phyloP scores from a whole-genome alignment of 2,329 filamentous ascomycete species.

The Talaromyces sp. region DNA sequence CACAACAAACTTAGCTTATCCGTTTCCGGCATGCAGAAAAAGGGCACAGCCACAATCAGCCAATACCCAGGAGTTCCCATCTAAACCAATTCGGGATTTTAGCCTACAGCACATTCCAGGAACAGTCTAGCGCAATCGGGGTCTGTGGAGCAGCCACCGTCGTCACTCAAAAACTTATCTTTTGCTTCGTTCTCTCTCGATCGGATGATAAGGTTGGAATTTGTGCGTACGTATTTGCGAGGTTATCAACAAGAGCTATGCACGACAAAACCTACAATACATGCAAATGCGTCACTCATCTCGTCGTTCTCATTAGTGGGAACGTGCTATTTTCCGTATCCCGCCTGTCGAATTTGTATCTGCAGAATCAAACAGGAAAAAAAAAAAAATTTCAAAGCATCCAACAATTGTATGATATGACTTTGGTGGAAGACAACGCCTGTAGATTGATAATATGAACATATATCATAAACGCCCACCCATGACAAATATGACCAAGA shows the following conservation, averaged over 20 bases:
- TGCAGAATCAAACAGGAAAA: not conserved
- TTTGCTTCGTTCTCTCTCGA: not conserved
- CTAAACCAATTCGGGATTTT: not conserved
- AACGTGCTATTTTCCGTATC: not conserved
- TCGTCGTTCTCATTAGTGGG: not conserved
- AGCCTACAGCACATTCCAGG: not conserved
- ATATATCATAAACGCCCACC: not conserved
- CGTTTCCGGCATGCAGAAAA: not conserved
- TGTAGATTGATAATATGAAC: not conserved
- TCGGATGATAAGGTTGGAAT: not conserved
- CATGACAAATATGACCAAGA: not conserved
- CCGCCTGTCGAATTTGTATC: not conserved
- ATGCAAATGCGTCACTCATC: not conserved
- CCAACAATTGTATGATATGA: not conserved
- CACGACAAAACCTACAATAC: not conserved
- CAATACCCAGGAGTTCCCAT: not conserved
- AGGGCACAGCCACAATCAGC: not conserved
- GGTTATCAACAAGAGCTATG: not conserved
- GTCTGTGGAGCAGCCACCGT: not conserved
- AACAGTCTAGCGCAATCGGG: not conserved
- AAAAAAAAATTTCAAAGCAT: not conserved
- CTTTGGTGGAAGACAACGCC: not conserved
- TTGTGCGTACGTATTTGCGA: too few species aligned
- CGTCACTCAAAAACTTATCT: not conserved
- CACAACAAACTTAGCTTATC: not conserved